Conservation (phyloP, 1,284 basidiomycete genomes). For the Malassezia arunalokei region DNA sequence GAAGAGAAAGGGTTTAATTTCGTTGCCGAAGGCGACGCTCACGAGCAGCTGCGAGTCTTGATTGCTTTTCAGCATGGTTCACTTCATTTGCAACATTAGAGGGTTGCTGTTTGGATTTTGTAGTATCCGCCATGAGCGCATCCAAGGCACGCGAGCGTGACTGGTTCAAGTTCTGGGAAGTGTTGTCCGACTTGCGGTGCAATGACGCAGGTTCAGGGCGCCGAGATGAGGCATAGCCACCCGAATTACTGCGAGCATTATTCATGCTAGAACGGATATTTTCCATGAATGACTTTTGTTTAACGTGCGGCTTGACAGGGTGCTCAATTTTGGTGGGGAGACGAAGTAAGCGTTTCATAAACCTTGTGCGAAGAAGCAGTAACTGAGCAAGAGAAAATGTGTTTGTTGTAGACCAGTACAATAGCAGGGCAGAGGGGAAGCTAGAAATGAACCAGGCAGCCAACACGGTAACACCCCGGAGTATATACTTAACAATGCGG, state of each 20-base stretch:
- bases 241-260: conserved; percentile 1
- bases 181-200: background rate
- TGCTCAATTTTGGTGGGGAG: conserved; percentile 27
- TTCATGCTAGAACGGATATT: conserved; percentile 10
- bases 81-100: background rate
- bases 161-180: background rate
- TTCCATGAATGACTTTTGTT: conserved; percentile 21
- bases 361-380: conserved; percentile 21
- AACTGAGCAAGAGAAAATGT: conserved; percentile 52
- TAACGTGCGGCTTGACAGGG: conserved; percentile 22
- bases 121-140: conserved; percentile 1
- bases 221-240: background rate
- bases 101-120: background rate
- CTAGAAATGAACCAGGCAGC: conserved; percentile 55
- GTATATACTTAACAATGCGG: conserved; percentile 61
- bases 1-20: background rate
- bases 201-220: conserved; percentile 1
- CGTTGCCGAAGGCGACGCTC: conserved; percentile 14
- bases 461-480: conserved; percentile 56
- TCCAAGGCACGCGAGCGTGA: conserved; percentile 8
- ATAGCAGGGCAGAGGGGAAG: conserved; percentile 49
- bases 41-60: conserved; percentile 10
- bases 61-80: conserved; percentile 9
- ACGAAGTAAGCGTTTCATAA: conserved; percentile 18
- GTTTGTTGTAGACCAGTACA: conserved; percentile 55